These are phyloP conservation scores for Scutellaria minor DNA, from an alignment of 257 asterid genomes.

Conservation along the genomic window DNA sequence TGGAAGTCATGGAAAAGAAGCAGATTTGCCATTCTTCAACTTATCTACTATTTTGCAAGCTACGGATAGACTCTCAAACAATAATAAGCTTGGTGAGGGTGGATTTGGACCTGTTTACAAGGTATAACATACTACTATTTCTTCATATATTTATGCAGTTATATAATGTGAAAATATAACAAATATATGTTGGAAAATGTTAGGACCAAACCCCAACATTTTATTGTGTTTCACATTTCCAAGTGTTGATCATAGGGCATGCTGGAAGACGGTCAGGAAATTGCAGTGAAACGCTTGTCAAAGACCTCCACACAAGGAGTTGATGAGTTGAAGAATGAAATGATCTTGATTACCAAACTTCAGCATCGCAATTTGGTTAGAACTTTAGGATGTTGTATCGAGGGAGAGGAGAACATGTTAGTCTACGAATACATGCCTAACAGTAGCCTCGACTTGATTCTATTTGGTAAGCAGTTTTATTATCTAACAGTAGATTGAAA, in stretches of 20 bases:
- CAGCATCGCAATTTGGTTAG: slow-evolving; percentile 32
- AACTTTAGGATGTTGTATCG: slow-evolving; percentile 12
- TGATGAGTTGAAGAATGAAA: slow-evolving; percentile 24
- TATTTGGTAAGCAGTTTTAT: background rate
- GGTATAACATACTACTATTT: background rate
- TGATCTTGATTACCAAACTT: slow-evolving; percentile 31
- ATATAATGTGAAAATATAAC: background rate
- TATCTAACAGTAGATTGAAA: background rate
- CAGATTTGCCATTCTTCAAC: slow-evolving; percentile 14
- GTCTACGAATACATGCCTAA: slow-evolving; percentile 33
- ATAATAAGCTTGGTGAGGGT: slow-evolving; percentile 16
- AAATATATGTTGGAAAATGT: background rate
- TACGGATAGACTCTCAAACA: background rate
- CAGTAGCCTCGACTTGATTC: slow-evolving; percentile 15
- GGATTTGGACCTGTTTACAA: slow-evolving; percentile 22
- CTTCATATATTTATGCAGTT: background rate
- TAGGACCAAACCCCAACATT: no score
- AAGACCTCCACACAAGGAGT: slow-evolving; percentile 28
- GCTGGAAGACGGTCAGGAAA: slow-evolving; percentile 28
- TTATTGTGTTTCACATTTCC: background rate
- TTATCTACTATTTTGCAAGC: background rate
- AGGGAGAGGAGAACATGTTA: slow-evolving; percentile 32
- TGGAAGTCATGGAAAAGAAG: background rate
- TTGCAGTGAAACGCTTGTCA: slow-evolving; percentile 31
- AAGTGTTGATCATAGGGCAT: background rate